Evolutionary conservation across 73 alveolate species (phyloP), one percentile per base, ranked within the genome.

Genomic region (Tetrahymena thermophila): DNA sequence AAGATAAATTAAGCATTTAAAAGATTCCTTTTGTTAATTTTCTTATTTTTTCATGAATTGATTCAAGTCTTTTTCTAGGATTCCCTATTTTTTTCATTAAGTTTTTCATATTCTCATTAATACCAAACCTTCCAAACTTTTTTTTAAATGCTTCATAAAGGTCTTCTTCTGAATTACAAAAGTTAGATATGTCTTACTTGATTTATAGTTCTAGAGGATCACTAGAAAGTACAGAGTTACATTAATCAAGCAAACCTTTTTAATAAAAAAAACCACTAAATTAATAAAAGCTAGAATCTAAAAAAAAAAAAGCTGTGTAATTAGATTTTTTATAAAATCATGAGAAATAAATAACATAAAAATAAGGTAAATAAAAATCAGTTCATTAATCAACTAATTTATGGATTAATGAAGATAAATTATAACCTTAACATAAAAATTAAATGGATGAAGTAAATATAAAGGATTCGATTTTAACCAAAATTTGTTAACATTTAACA

Each of bases 231-330:
- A 71, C 37, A 19, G 89, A 71, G 89, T 71, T 71, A 19, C 89
- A 71, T 71, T 71, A 71, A 71, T 71, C 89, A 28, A 71, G 89
- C 37, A 71, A 71, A 17, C 37, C 89, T 71, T 7, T 71, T 23
- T 19, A 28, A 25, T 28, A 71, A 28, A n/a, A 71, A 71, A 25
- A 71, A 71, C 83, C 83, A 50, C 28, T 11, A 19, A 28, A 28
- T 71, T 23, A n/a, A 71, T 19, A 23, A 71, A 71, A 71, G 58
- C 55, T 85, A 25, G 58, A 42, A 96, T 96, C 93, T 93, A 56
- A 58, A 95, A 42, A 40, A n/a, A 94, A 21, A 19, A 11, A 50
- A 50, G 28, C 28, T 50, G 3, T 50, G 1, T 19, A 11, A 2
- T 50, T 50, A 11, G 83, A 50, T 50, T 19, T 19, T 50, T 50